phyloP scores from a whole-genome alignment of 2,329 filamentous ascomycete species.

The Chaetothyriales sp. region DNA sequence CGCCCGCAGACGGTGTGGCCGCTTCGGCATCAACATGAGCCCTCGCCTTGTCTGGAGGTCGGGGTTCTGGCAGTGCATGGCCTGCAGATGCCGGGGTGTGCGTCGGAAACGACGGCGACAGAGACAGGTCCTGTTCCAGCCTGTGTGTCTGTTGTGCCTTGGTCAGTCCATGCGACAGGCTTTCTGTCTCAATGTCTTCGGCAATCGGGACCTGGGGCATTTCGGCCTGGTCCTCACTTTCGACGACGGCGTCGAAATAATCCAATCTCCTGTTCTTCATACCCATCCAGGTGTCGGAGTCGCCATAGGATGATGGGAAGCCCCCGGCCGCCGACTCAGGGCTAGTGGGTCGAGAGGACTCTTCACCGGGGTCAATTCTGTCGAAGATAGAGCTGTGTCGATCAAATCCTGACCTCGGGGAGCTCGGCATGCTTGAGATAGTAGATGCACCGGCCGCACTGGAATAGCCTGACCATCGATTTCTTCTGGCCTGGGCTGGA shows the following conservation, averaged over 20 bases:
- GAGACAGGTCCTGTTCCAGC: neutral
- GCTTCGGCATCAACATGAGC: neutral
- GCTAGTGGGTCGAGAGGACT: conserved; percentile 64
- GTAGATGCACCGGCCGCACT: conserved; percentile 47
- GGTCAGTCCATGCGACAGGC: neutral
- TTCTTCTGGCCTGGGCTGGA: conserved; percentile 41
- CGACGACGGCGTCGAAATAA: neutral
- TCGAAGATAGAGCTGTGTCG: conserved; percentile 69
- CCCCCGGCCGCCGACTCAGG: conserved; percentile 60
- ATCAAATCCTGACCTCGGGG: conserved; percentile 56
- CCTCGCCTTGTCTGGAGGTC: neutral
- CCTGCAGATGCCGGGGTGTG: no score
- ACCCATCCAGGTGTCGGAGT: neutral
- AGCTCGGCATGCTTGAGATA: conserved; percentile 63
- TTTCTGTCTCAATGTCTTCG: neutral
- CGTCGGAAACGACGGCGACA: neutral
- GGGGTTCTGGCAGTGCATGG: no score
- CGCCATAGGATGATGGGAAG: conserved; percentile 20
- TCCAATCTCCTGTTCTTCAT: neutral
- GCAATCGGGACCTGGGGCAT: neutral
- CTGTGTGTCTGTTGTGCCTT: neutral
- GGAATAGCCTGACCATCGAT: conserved; percentile 53
- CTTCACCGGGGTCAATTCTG: conserved; percentile 46
- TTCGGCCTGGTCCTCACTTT: neutral
- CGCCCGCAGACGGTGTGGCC: neutral